Percentiles rank a stretch among this genome's conserved stretches.
Evolutionary conservation across 768 basidiomycete genomes (phyloP).

Genomic region (Rhodotorula taiwanensis): DNA sequence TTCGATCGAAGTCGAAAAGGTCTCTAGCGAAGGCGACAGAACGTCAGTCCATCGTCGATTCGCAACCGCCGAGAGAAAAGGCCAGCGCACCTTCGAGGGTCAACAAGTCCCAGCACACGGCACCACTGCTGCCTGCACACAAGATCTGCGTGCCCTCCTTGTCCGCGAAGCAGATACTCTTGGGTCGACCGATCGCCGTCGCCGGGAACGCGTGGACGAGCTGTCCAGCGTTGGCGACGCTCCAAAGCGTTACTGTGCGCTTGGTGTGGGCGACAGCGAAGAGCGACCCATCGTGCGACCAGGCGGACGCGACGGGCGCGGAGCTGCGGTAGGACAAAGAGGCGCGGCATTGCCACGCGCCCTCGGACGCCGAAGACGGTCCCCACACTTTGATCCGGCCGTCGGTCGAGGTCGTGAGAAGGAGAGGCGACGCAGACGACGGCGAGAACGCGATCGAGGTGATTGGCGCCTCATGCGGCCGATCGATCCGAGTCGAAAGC

Average conservation of each 20-base stretch:
- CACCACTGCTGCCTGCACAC: constrained; percentile 38
- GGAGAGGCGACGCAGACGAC: constrained; percentile 45
- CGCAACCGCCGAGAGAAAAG: neutral
- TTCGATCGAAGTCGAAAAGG: constrained; percentile 23
- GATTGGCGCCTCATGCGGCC: constrained; percentile 68
- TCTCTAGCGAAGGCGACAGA: constrained; percentile 41
- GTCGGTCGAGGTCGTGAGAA: constrained; percentile 71
- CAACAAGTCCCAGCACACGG: constrained; percentile 46
- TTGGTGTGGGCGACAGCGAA: constrained; percentile 63
- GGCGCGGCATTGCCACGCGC: constrained; percentile 74
- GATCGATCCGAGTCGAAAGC: constrained; percentile 81
- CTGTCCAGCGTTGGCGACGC: constrained; percentile 55
- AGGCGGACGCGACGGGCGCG: constrained; percentile 55
- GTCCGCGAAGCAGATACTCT: constrained; percentile 45
- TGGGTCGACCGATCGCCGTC: constrained; percentile 54
- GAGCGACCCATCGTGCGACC: constrained; percentile 81
- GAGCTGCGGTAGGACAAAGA: constrained; percentile 57
- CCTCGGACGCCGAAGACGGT: constrained; percentile 49
- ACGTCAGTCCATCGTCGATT: no score
- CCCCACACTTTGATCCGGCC: constrained; percentile 76
- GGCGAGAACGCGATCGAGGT: constrained; percentile 67
- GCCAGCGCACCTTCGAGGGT: constrained; percentile 42
- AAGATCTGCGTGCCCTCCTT: constrained; percentile 27
- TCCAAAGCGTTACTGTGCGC: constrained; percentile 64
- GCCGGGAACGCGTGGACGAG: constrained; percentile 50